Conservation (phyloP, 345 rosid species). For the Pugionium cornutum region DNA sequence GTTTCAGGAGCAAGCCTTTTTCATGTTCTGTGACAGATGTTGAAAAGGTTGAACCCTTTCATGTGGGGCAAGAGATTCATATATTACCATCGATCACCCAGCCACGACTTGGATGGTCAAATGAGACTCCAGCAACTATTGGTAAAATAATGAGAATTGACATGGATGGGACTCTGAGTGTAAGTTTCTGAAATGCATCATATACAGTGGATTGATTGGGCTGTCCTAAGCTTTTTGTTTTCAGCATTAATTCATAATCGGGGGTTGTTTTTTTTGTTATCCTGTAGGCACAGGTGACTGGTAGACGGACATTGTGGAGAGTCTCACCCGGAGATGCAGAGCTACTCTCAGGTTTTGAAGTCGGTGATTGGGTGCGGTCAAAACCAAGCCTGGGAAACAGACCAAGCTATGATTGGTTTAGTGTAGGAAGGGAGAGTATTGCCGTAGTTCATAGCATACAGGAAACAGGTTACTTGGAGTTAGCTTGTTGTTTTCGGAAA, state of each 20-base stretch:
- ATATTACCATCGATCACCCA: constrained; percentile 71
- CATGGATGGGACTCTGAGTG: constrained; percentile 97
- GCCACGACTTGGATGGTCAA: constrained; percentile 98
- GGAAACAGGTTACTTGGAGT: constrained; percentile 82
- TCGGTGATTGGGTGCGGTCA: constrained; percentile 97
- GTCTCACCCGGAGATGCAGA: constrained; percentile 98
- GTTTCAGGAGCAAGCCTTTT: constrained; percentile 90
- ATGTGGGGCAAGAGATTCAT: constrained; percentile 86
- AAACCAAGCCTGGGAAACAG: constrained; percentile 86
- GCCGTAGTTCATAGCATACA: constrained; percentile 95
- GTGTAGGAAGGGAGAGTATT: constrained; percentile 77
- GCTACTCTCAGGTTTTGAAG: constrained; percentile 93
- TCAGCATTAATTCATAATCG: background rate
- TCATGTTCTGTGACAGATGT: constrained; percentile 88
- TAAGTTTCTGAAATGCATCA: constrained; percentile 45
- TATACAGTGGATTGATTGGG: background rate
- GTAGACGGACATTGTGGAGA: constrained; percentile 78
- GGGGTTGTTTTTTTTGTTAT: constrained; percentile 28
- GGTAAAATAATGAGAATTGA: constrained; percentile 85
- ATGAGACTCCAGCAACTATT: constrained; percentile 89
- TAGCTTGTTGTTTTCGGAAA: constrained; percentile 95
- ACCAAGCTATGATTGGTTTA: constrained; percentile 95
- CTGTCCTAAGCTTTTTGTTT: constrained; percentile 8
- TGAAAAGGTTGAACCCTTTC: constrained; percentile 87
- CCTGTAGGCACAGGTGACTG: constrained; percentile 77